Base-by-base conservation (phyloP, 2,329 filamentous ascomycete species). In the Falciphora oryzae region DNA sequence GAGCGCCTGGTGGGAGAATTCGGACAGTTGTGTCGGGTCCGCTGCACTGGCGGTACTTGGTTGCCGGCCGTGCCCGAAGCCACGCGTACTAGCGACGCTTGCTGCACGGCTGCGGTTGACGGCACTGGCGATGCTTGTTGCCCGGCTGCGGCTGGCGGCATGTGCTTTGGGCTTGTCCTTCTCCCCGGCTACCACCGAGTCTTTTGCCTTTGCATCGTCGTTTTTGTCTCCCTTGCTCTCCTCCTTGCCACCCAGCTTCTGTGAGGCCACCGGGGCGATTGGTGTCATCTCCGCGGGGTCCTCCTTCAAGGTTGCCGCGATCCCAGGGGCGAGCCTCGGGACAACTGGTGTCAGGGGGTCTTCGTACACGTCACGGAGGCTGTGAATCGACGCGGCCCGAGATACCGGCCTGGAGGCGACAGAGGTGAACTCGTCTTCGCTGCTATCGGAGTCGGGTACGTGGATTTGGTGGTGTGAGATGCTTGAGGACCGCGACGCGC, bases 1-100 rank as follows among this genome's bases (percentile, higher is more conserved):
- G 61, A 93, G 78, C 68, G 89, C 87, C 76, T 97, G 93, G 74
- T 99, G 94, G 1, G 95, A 98, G 82, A 91, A 98, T 76, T 96
- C 93, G 13, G 93, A 97, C 25, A 87, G 74, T 62, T 78, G 69
- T n/a, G 63, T 64, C 57, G 69, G 66, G 25, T 70, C 70, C 27
- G 69, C 70, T 27, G 72, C 65, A 62, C 70, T 69, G 8, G 75
- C 72, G n/a, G 74, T 70, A 70, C 77, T 80, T 2, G 69, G 69
- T 32, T 80, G 74, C 58, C 80, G 75, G 61, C 69, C 56, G 29
- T 57, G 61, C 1, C 50, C 29, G 27, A 38, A 16, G 35, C 35
- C 18, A 38, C 35, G 35, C 35, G 5, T 18, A 38, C 56, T 57
- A 7, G 75, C 72, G n/a, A 74, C 70, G 70, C 77, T 80, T 2